phyloP scores from a whole-genome alignment of 805 yeast genomes.

The Lachancea lanzarotensis region DNA sequence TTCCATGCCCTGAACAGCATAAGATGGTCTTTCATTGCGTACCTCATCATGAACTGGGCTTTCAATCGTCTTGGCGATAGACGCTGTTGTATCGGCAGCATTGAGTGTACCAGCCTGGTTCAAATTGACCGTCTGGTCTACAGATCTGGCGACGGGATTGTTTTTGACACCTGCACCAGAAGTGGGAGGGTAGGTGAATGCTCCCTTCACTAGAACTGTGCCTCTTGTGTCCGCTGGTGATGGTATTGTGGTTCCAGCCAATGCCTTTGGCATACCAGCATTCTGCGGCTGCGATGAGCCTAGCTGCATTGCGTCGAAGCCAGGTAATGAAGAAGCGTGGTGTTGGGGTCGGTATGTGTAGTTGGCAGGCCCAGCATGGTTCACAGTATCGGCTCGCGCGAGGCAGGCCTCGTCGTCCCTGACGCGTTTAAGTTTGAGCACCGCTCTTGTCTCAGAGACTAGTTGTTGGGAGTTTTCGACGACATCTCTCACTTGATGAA shows the following conservation, averaged over 20 bases:
- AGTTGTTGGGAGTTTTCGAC: conserved; percentile 1
- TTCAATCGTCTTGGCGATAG: neutral
- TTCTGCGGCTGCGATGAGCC: neutral
- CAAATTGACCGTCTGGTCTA: neutral
- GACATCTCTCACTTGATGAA: neutral
- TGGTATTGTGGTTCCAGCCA: neutral
- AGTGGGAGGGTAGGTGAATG: neutral
- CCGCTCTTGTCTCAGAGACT: neutral
- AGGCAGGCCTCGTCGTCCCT: no score
- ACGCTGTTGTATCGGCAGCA: neutral
- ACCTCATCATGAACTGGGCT: neutral
- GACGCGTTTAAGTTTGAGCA: conserved; percentile 2
- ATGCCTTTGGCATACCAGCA: neutral
- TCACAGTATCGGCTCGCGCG: no score
- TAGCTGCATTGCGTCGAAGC: neutral
- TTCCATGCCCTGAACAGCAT: conserved; percentile 11
- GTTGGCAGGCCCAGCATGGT: neutral
- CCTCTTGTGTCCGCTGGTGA: neutral
- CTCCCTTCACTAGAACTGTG: neutral
- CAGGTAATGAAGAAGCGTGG: neutral
- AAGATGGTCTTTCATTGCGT: neutral
- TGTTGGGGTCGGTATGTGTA: conserved; percentile 1
- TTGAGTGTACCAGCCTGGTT: neutral
- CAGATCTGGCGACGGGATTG: neutral
- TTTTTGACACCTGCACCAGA: neutral